Base-by-base conservation (phyloP, 1,284 basidiomycete species). In the Cystobasidium pallidum region DNA sequence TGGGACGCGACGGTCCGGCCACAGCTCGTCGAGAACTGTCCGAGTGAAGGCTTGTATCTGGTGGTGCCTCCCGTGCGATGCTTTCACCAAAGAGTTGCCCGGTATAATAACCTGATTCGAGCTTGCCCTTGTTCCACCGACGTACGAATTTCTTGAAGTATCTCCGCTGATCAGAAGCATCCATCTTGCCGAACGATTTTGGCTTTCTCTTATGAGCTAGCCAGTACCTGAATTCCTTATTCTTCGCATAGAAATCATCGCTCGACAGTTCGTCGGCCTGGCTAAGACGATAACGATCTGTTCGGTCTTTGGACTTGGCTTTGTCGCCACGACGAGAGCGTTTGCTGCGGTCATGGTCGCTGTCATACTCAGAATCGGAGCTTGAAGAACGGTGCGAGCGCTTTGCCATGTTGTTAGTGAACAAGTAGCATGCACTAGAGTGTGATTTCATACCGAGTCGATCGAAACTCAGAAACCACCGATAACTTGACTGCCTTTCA, bases 131-230 rank as follows among this genome's bases (percentile, higher is more conserved):
- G 59, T 74, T 74, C 70, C 70, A 74, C 7, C 55, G 34, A 21
- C 41, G 19, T 7, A 57, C 55, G 62, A 74, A 74, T 65, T 74
- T 74, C 61, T 72, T 64, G 34, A 74, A 74, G 30, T 66, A 67
- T 34, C 49, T 30, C 3, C 58, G 47, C 67, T 66, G 70, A 30
- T 74, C 64, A n/a, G 43, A 70, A n/a, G n/a, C 24, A 24, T 54
- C 49, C 34, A 71, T 61, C 45, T 63, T 71, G 19, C 34, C 21
- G 32, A 71, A 71, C 2, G 51, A 15, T 47, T 57, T 63, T 7
- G 68, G 59, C 49, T 71, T 71, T 19, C 59, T 24, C n/a, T 51
- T 57, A 24, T 71, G 68, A 13, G 47, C 15, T 10, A 71, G 68
- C 68, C 68, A 71, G 15, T 64, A 52, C n/a, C 68, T 26, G 34